These are phyloP conservation scores for Diutina mesorugosa DNA, from an alignment of 1,139 yeast species.

Conservation along the genomic window DNA sequence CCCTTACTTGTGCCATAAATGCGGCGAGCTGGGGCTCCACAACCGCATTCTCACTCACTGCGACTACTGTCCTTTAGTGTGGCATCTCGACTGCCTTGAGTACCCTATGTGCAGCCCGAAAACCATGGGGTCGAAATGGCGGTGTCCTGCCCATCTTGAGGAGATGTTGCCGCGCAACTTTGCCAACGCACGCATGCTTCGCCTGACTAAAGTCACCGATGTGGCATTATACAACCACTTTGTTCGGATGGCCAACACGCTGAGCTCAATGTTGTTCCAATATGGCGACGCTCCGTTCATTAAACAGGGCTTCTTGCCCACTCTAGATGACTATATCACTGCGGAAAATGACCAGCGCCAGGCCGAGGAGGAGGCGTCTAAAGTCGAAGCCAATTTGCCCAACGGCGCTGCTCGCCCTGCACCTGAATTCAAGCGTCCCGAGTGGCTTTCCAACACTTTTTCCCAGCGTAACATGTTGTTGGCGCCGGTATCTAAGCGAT, in stretches of 20 bases:
- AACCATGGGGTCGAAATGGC: conserved; percentile 76
- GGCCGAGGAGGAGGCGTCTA: not conserved
- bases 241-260: conserved; percentile 12
- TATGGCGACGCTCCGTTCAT: not conserved
- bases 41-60: conserved; percentile 52
- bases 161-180: conserved; percentile 25
- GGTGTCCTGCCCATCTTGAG: conserved; percentile 82
- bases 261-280: not conserved
- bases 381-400: not conserved
- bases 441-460: not conserved
- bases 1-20: conserved; percentile 61
- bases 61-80: conserved; percentile 74
- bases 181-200: conserved; percentile 29
- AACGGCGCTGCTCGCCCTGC: not conserved
- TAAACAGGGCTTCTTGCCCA: not conserved
- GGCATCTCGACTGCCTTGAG: conserved; percentile 85
- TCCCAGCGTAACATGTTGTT: not conserved
- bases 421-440: not conserved
- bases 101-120: conserved; percentile 71
- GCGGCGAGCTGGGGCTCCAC: conserved; percentile 57
- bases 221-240: conserved; percentile 29
- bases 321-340: not conserved
- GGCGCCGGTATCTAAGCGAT: not conserved
- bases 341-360: not conserved
- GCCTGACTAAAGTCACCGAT: conserved; percentile 40